Evolutionary conservation across 2,329 filamentous ascomycete genomes (phyloP).

Genomic region (Leptographium procerum): DNA sequence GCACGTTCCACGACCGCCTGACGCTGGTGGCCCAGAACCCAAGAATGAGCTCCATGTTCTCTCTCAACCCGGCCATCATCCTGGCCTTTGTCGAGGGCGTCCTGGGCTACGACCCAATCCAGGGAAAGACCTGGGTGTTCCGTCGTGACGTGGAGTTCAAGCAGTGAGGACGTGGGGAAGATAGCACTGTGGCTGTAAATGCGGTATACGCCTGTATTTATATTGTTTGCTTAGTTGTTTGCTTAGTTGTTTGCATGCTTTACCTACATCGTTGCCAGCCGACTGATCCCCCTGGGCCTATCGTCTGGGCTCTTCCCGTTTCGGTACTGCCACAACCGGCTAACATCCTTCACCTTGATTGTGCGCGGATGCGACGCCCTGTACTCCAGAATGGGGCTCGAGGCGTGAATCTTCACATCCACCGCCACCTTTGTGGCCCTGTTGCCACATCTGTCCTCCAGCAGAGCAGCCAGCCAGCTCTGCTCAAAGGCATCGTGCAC

Average conservation of each 20-base stretch:
- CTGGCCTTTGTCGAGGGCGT: constrained; percentile 34
- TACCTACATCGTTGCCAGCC: constrained; percentile 1
- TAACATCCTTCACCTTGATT: constrained; percentile 48
- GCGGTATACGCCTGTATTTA: too few species aligned
- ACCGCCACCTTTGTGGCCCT: constrained; percentile 7
- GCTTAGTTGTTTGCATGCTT: too few species aligned
- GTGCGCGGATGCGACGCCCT: constrained; percentile 15
- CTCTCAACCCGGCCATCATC: constrained; percentile 30
- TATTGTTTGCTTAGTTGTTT: too few species aligned
- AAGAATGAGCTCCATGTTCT: constrained; percentile 19
- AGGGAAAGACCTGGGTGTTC: neutral
- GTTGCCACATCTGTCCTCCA: constrained; percentile 21
- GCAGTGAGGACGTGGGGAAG: neutral
- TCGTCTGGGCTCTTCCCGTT: constrained; percentile 45
- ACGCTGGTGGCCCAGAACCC: constrained; percentile 23
- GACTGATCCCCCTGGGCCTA: neutral
- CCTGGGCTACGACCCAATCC: constrained; percentile 30
- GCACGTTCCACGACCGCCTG: constrained; percentile 31
- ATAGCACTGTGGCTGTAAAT: neutral
- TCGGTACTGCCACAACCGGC: constrained; percentile 50
- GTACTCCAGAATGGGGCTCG: constrained; percentile 13
- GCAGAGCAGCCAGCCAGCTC: constrained; percentile 30
- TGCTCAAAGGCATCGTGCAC: constrained; percentile 36
- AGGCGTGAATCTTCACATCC: constrained; percentile 19
- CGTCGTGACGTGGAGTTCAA: constrained; percentile 7